Conservation (phyloP, 208 protist genomes). For the Acanthamoeba castellanii region DNA sequence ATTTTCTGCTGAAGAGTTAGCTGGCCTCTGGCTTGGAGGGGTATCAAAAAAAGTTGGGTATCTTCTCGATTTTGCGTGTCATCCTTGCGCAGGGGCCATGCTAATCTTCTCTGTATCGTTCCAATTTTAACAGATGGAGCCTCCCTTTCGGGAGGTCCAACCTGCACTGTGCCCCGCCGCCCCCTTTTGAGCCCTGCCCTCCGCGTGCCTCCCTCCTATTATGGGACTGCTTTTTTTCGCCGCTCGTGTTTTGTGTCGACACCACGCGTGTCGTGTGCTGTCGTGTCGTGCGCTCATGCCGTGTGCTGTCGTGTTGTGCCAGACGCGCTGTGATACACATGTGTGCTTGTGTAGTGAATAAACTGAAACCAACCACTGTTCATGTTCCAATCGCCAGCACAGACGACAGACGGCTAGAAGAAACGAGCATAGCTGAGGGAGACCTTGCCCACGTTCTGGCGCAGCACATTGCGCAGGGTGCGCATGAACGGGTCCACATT, state of each 20-base stretch:
- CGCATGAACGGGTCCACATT: conserved; percentile 10
- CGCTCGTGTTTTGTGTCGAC: too few relatives aligned
- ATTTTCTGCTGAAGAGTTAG: too few relatives aligned
- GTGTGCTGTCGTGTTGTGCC: too few relatives aligned
- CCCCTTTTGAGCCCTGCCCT: too few relatives aligned
- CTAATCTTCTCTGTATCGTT: conserved; percentile 47
- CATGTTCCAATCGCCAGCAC: too few relatives aligned
- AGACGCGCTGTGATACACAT: neutral
- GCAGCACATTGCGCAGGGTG: neutral
- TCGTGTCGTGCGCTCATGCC: too few relatives aligned
- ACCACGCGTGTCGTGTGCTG: too few relatives aligned
- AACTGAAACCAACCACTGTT: neutral
- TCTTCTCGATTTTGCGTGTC: conserved; percentile 33
- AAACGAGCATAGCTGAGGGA: neutral
- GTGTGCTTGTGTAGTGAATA: neutral
- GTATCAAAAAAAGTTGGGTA: neutral
- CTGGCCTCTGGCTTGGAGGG: too few relatives aligned
- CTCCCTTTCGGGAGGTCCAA: conserved; percentile 6
- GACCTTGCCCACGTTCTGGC: neutral
- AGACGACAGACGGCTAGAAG: neutral
- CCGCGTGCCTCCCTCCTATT: too few relatives aligned
- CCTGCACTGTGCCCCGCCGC: too few relatives aligned
- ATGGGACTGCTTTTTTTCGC: too few relatives aligned
- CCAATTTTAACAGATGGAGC: conserved; percentile 39
- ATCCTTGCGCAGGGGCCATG: conserved; percentile 36